A percentile compares a stretch with the other conserved stretches of the same genome.
phyloP scores from a whole-genome alignment of 2,329 filamentous ascomycete species.

The Alternaria novae-zelandiae region DNA sequence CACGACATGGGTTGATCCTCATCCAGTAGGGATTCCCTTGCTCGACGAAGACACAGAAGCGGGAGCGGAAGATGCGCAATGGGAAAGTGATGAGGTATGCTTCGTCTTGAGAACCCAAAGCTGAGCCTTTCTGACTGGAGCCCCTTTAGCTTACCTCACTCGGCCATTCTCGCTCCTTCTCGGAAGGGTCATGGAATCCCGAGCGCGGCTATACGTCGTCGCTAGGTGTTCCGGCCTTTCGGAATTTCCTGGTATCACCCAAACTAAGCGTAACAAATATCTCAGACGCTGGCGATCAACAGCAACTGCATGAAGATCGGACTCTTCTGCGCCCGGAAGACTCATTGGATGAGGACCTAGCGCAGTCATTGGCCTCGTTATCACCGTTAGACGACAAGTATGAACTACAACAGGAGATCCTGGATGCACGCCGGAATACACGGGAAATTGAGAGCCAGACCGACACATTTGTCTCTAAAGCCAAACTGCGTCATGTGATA shows the following conservation, averaged over 20 bases:
- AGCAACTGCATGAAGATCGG: slow-evolving; percentile 4
- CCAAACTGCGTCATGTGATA: slow-evolving; percentile 2
- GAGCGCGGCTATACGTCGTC: not conserved
- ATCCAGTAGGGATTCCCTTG: not conserved
- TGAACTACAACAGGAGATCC: slow-evolving; percentile 9
- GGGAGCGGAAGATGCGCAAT: not conserved
- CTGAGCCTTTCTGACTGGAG: not conserved
- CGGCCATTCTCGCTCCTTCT: not conserved
- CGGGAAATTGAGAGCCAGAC: not conserved
- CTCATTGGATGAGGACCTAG: not conserved
- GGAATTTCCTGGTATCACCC: not conserved
- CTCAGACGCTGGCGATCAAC: slow-evolving; percentile 20
- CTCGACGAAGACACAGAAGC: not conserved
- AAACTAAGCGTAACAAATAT: not conserved
- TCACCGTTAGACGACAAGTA: not conserved
- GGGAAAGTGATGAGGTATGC: not conserved
- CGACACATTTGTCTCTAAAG: slow-evolving; percentile 1
- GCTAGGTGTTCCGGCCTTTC: not conserved
- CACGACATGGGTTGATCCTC: not conserved
- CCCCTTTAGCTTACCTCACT: not conserved
- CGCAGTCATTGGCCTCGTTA: not conserved
- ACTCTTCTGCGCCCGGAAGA: not conserved
- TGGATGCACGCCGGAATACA: not conserved
- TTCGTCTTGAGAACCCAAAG: not conserved
- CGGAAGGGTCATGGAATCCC: not conserved